Conservation (phyloP, 225 moss, liverwort and hornwort species). For the Pseudisothecium myosuroides region DNA sequence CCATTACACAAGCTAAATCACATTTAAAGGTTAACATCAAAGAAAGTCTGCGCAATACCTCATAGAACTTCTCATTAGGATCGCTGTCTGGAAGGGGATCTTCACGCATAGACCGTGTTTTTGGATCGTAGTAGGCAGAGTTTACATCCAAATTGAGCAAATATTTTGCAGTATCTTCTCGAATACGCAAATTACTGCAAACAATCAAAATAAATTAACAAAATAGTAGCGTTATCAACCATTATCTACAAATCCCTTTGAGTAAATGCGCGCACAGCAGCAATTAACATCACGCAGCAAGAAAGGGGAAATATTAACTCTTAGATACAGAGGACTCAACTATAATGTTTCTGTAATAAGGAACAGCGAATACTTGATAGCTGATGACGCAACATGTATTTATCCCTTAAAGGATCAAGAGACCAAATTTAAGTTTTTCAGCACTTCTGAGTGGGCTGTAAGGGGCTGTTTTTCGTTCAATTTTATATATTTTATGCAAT, state of each 20-base stretch:
- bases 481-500: not conserved
- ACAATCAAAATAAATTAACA: not conserved
- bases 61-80: conserved; percentile 97
- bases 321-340: not conserved
- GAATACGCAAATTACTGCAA: conserved; percentile 85
- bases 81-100: conserved; percentile 94
- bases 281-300: not conserved
- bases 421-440: not conserved
- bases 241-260: not conserved
- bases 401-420: not conserved
- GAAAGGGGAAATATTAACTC: not conserved
- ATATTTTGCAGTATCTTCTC: conserved; percentile 97
- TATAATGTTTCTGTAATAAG: not conserved
- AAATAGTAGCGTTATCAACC: not conserved
- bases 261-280: not conserved
- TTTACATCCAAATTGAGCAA: conserved; percentile 87
- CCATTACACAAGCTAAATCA: not conserved
- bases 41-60: conserved; percentile 21
- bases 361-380: not conserved
- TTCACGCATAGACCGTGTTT: conserved; percentile 97
- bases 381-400: not conserved
- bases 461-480: not conserved
- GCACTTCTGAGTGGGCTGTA: not conserved
- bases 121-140: conserved; percentile 93
- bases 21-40: not conserved